A percentile compares a stretch with the other conserved stretches of the same genome.
phyloP scores from a whole-genome alignment of 73 alveolate genomes.

The Paramecium bursaria region DNA sequence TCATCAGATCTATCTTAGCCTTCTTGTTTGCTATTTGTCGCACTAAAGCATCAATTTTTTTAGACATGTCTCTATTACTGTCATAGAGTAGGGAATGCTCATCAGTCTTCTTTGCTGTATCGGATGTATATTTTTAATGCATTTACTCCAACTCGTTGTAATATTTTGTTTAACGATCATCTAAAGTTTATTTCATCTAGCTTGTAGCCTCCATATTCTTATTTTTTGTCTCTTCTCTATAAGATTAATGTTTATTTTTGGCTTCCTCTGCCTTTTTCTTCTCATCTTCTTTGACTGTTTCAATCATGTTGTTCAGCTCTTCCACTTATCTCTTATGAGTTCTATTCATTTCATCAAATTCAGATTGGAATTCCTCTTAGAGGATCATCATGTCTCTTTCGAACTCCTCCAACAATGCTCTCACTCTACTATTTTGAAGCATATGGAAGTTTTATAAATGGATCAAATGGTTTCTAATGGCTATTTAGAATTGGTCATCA shows the following conservation, averaged over 20 bases:
- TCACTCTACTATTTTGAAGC: constrained; percentile 88
- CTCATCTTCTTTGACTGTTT: constrained; percentile 95
- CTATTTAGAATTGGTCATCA: constrained; percentile 97
- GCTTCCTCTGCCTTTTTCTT: constrained; percentile 87
- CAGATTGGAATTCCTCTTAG: constrained; percentile 92
- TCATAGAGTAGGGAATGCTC: constrained; percentile 84
- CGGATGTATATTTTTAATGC: constrained; percentile 84
- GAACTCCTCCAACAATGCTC: constrained; percentile 96
- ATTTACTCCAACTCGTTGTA: constrained; percentile 83
- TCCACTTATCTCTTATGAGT: constrained; percentile 92
- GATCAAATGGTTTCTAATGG: constrained; percentile 94
- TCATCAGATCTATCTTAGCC: constrained; percentile 85
- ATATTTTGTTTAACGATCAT: constrained; percentile 79
- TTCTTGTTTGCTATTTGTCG: constrained; percentile 83
- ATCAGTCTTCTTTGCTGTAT: constrained; percentile 88
- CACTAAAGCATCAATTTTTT: constrained; percentile 81
- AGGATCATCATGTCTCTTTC: constrained; percentile 90
- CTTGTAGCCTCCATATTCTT: constrained; percentile 82
- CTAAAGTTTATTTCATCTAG: constrained; percentile 80
- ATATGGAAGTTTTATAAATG: constrained; percentile 91
- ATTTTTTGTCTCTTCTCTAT: constrained; percentile 86
- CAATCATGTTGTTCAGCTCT: constrained; percentile 95
- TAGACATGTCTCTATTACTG: constrained; percentile 82
- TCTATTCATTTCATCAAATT: constrained; percentile 89
- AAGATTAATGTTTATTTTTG: constrained; percentile 89